phyloP scores from a whole-genome alignment of 75 land plant species.

The Selaginella tamariscina region DNA sequence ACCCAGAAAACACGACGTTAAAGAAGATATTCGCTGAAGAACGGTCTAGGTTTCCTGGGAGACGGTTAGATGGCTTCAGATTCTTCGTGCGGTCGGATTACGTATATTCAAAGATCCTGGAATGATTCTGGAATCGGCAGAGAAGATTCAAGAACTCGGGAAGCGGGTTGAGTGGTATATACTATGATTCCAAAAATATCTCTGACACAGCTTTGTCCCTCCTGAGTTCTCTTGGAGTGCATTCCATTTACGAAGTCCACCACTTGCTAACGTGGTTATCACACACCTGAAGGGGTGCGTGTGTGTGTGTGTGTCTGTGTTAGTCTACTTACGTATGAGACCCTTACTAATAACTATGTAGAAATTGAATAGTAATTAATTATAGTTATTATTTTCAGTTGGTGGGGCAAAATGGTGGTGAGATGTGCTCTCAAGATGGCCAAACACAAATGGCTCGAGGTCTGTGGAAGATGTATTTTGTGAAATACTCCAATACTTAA shows the following conservation, averaged over 20 bases:
- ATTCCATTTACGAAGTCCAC: constrained; percentile 74
- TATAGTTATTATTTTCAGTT: constrained; percentile 34
- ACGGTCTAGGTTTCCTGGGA: constrained; percentile 60
- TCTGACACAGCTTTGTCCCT: constrained; percentile 44
- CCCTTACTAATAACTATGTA: too few relatives aligned
- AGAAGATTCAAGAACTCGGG: constrained; percentile 65
- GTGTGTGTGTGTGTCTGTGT: neutral
- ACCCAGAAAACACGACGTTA: constrained; percentile 58
- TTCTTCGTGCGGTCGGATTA: constrained; percentile 67
- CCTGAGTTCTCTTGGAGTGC: constrained; percentile 94
- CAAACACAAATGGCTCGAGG: constrained; percentile 42
- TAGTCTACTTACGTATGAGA: neutral
- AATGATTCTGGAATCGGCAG: constrained; percentile 71
- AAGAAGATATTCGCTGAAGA: constrained; percentile 55
- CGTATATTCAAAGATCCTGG: constrained; percentile 56
- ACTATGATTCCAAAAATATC: constrained; percentile 22
- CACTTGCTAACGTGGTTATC: constrained; percentile 56
- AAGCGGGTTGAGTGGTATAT: constrained; percentile 5
- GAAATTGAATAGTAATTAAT: neutral
- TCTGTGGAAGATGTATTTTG: constrained; percentile 63
- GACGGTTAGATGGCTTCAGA: constrained; percentile 64
- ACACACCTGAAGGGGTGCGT: constrained; percentile 62
- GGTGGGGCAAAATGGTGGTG: constrained; percentile 71
- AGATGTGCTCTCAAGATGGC: constrained; percentile 93
- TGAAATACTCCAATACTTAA: constrained; percentile 67